Evolutionary conservation across 2,329 filamentous ascomycete genomes (phyloP).

Genomic region (Stagonosporopsis chrysanthemi): DNA sequence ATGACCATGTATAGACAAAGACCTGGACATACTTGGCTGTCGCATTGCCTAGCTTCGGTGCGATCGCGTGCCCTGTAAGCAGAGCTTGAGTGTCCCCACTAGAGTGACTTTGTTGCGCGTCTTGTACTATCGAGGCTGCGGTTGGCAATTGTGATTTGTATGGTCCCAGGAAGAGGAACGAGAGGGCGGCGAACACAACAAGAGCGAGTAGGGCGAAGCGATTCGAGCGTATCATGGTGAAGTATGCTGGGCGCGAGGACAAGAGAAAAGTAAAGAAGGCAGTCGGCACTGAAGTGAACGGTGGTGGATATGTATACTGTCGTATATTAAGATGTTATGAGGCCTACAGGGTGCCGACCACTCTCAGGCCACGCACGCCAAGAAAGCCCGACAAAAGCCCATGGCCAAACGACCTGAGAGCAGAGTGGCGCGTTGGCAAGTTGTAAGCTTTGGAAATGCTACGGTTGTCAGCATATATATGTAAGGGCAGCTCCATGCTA

Average conservation of each 20-base stretch:
- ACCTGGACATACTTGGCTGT: constrained; percentile 66
- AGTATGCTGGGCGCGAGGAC: background rate
- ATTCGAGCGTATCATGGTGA: constrained; percentile 41
- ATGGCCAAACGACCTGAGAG: constrained; percentile 1
- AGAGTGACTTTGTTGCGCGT: constrained; percentile 26
- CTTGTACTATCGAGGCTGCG: constrained; percentile 26
- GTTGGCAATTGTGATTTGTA: constrained; percentile 55
- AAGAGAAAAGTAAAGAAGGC: background rate
- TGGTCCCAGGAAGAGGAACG: constrained; percentile 67
- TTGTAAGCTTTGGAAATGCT: background rate
- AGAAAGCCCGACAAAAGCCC: constrained; percentile 13
- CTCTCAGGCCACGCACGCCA: constrained; percentile 10
- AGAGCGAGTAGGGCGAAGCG: constrained; percentile 57
- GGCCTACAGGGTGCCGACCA: constrained; percentile 1
- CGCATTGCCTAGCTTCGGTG: constrained; percentile 82
- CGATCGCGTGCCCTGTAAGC: constrained; percentile 74
- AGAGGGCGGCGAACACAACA: constrained; percentile 63
- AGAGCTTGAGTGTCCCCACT: constrained; percentile 33
- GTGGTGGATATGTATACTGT: background rate
- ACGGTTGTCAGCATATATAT: background rate
- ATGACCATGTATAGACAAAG: background rate
- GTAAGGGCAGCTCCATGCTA: background rate
- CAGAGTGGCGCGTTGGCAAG: background rate
- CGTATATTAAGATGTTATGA: background rate
- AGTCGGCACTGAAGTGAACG: background rate